Evolutionary conservation across 2,329 filamentous ascomycete genomes (phyloP), one percentile per base, ranked within the genome.

Genomic region (Aspergillus costaricaensis): DNA sequence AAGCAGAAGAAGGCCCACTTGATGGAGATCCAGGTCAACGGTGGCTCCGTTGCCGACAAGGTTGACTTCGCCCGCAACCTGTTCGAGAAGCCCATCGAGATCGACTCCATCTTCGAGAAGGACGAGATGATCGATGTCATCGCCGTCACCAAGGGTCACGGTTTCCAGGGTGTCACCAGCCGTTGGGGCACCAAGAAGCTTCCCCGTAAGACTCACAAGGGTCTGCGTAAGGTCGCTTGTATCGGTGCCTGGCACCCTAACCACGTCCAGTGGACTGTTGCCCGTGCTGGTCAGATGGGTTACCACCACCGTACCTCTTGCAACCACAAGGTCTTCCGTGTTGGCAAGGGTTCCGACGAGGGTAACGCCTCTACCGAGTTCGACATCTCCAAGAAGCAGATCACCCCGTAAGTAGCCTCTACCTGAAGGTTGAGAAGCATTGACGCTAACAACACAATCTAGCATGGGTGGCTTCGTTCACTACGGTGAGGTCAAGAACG

Each of bases 1-100:
- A 98, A 97, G 91, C 95, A 99, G 88, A 99, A 99, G 93, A 99
- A 98, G 91, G 94, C 95, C 77, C 95, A 99, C 84, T 88, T 99
- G 74, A 99, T 99, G 95, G 95, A 99, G 87, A 92, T 99, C 82
- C 95, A 99, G 87, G 83, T 99, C 89, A 99, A 99, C 87, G 95
- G 95, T 82, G 95, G 95, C 78, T 92, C 89, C 82, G 79, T 97
- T 72, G 86, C 92, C 78, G 92, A 98, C 84, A 99, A 99, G 91
- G 92, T 99, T 77, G 88, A 92, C 67, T 98, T 96, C 83, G 93
- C 89, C 76, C 88, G 93, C 81, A 91, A 89, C 77, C 90, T 99
- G 67, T 99, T 99, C 86, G 95, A 99, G 91, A 98, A 99, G 92
- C 91, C 92, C 78, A 91, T 99, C 73, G 88, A 91, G 77, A 88